These are phyloP conservation scores for Penicillium canescens DNA, from an alignment of 495 filamentous ascomycete species.

Conservation along the genomic window DNA sequence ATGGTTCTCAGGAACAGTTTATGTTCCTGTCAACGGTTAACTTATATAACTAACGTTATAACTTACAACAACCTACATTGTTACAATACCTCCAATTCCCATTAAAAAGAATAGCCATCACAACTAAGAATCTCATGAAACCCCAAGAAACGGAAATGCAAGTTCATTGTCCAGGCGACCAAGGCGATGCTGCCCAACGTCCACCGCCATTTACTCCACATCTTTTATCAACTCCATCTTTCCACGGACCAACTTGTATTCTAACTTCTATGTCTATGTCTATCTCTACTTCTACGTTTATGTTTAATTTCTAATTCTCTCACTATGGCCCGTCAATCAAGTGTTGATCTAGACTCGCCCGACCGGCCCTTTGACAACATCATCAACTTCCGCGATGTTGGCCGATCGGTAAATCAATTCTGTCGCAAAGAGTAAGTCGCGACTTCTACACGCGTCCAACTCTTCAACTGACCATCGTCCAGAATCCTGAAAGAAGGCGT, in stretches of 20 bases:
- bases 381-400: slow-evolving; percentile 85
- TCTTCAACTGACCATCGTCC: slow-evolving; percentile 9
- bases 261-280: not conserved
- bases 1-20: too few species aligned
- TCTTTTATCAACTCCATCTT: slow-evolving; percentile 5
- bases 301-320: slow-evolving; percentile 1
- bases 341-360: slow-evolving; percentile 43
- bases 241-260: not conserved
- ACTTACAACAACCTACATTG: too few species aligned
- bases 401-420: slow-evolving; percentile 65
- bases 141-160: not conserved
- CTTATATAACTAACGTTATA: too few species aligned
- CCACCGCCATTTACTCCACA: slow-evolving; percentile 32
- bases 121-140: not conserved
- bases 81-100: too few species aligned
- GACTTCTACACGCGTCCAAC: not conserved
- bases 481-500: slow-evolving; percentile 69
- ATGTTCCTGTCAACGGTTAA: too few species aligned
- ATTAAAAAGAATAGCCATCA: too few species aligned
- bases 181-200: slow-evolving; percentile 24
- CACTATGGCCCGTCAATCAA: slow-evolving; percentile 32
- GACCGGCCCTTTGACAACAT: slow-evolving; percentile 61
- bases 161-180: slow-evolving; percentile 12
- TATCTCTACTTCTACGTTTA: slow-evolving; percentile 2
- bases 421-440: slow-evolving; percentile 50